phyloP scores from a whole-genome alignment of 768 basidiomycete genomes.

The Serendipita vermifera region DNA sequence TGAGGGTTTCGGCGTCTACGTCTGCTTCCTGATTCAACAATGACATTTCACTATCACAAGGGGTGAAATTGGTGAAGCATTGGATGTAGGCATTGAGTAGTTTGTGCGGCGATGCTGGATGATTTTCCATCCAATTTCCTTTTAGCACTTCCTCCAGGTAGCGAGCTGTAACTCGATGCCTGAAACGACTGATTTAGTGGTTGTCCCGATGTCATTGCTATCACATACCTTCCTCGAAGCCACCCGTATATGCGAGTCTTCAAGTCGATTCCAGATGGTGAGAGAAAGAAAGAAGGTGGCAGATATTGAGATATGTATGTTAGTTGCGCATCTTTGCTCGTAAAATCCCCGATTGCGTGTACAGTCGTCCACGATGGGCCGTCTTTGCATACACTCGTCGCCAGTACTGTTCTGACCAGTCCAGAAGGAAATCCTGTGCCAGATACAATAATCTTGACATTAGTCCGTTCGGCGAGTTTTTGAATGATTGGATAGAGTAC shows the following conservation, averaged over 20 bases:
- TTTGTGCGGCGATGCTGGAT: background rate
- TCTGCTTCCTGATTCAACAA: background rate
- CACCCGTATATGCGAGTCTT: background rate
- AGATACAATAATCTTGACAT: background rate
- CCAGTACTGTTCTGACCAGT: background rate
- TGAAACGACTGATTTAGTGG: background rate
- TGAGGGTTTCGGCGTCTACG: background rate
- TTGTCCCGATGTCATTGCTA: background rate
- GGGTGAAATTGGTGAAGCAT: background rate
- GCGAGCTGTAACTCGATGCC: background rate
- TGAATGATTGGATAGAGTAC: background rate
- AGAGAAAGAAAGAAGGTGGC: background rate
- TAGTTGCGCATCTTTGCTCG: background rate
- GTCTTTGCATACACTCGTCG: background rate
- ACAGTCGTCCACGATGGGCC: background rate
- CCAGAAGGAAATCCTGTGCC: background rate
- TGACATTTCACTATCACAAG: background rate
- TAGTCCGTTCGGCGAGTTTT: background rate
- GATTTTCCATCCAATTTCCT: background rate
- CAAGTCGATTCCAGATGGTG: background rate
- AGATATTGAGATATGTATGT: background rate
- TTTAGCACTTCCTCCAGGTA: background rate
- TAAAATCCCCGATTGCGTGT: background rate
- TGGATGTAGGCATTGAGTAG: background rate
- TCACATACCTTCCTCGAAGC: background rate